Conservation (phyloP, 768 basidiomycete genomes). For the Lepiota subincarnata region DNA sequence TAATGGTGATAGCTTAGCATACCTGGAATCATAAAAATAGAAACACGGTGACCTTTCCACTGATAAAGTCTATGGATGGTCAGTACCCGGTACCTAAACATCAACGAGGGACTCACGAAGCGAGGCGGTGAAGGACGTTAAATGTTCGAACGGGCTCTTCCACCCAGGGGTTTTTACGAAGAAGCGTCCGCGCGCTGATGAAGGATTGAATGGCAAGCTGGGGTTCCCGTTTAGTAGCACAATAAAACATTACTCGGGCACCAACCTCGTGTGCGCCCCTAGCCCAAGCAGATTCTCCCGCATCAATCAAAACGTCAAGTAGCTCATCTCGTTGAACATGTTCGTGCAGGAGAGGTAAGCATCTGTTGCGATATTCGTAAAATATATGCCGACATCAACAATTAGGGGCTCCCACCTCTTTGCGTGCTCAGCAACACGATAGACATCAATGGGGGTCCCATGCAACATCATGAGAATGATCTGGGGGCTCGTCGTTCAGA, state of each 20-base stretch:
- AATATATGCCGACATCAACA: background rate
- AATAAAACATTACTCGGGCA: background rate
- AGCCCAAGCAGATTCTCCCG: constrained; percentile 67
- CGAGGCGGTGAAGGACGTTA: constrained; percentile 50
- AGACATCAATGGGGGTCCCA: constrained; percentile 56
- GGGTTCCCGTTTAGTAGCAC: background rate
- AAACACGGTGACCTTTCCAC: constrained; percentile 51
- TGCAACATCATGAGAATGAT: constrained; percentile 71
- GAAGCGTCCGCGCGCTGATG: constrained; percentile 51
- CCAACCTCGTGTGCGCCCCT: constrained; percentile 72
- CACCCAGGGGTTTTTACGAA: constrained; percentile 52
- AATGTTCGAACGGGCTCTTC: constrained; percentile 45
- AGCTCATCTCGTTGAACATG: constrained; percentile 60
- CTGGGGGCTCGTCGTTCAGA: constrained; percentile 27
- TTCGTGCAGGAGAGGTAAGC: constrained; percentile 56
- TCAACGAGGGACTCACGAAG: constrained; percentile 44
- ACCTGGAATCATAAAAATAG: background rate
- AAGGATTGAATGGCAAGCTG: constrained; percentile 64
- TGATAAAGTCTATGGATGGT: constrained; percentile 44
- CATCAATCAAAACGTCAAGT: constrained; percentile 57
- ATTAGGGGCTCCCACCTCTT: constrained; percentile 38
- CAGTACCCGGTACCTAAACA: background rate
- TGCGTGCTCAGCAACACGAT: constrained; percentile 68
- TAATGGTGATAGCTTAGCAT: constrained; percentile 20
- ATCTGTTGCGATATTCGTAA: constrained; percentile 32